These are phyloP conservation scores for Cardiospermum halicacabum DNA, from an alignment of 345 rosid species.

Conservation along the genomic window DNA sequence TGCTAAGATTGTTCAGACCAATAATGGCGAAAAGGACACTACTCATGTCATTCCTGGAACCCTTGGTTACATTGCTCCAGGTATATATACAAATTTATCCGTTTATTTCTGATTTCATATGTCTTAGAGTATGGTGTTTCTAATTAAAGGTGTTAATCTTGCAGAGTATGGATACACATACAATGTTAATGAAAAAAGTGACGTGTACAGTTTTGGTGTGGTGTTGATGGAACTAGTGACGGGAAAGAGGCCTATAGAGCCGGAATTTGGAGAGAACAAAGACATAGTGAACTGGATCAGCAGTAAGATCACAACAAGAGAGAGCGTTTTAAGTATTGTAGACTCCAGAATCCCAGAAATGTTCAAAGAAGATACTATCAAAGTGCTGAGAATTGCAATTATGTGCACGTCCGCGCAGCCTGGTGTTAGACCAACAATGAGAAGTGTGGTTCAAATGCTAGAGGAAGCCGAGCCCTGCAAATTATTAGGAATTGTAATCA, in stretches of 20 bases:
- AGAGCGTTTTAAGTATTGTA: conserved; percentile 46
- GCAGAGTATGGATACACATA: conserved; percentile 86
- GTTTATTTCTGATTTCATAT: neutral
- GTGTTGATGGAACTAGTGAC: conserved; percentile 88
- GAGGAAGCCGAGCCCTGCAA: conserved; percentile 73
- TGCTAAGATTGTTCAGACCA: conserved; percentile 71
- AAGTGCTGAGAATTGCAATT: conserved; percentile 63
- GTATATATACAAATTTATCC: conserved; percentile 29
- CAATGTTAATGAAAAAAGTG: conserved; percentile 83
- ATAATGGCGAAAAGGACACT: conserved; percentile 44
- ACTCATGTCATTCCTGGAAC: conserved; percentile 85
- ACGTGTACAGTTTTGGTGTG: conserved; percentile 93
- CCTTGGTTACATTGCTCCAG: conserved; percentile 94
- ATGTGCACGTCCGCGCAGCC: conserved; percentile 63
- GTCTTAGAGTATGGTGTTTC: neutral
- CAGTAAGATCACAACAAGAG: conserved; percentile 51
- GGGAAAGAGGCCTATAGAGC: conserved; percentile 75
- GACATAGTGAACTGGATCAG: conserved; percentile 78
- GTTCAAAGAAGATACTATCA: conserved; percentile 56
- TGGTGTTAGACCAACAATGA: conserved; percentile 68
- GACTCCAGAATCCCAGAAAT: conserved; percentile 58
- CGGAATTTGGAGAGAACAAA: conserved; percentile 67
- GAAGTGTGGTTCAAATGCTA: conserved; percentile 81
- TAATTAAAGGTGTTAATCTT: conserved; percentile 3
- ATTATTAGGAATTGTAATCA: conserved; percentile 41